Conservation (phyloP, 768 basidiomycete species). For the Hypsizygus marmoreus region DNA sequence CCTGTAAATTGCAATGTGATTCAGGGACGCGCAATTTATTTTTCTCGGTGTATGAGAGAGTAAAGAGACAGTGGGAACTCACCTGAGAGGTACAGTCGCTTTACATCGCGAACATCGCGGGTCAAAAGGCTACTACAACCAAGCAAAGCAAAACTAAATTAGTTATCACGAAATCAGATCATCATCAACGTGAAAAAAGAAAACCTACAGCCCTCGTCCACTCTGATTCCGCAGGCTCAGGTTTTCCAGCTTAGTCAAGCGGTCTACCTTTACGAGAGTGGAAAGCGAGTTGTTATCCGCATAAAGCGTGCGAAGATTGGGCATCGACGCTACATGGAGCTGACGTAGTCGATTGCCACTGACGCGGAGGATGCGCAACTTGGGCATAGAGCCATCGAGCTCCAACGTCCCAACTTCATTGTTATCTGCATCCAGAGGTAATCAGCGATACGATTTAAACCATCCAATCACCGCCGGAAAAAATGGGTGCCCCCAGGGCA, state of each 20-base stretch:
- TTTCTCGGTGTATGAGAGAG: conserved; percentile 16
- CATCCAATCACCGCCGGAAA: conserved; percentile 10
- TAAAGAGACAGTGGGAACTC: conserved; percentile 31
- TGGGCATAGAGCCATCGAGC: conserved; percentile 56
- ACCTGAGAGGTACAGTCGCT: conserved; percentile 95
- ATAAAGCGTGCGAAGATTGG: conserved; percentile 85
- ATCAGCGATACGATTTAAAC: conserved; percentile 10
- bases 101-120: conserved; percentile 87
- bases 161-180: conserved; percentile 20
- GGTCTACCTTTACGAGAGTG: conserved; percentile 51
- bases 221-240: conserved; percentile 90
- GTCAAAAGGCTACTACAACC: conserved; percentile 46
- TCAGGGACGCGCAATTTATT: conserved; percentile 9
- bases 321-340: conserved; percentile 64
- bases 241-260: conserved; percentile 78
- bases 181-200: conserved; percentile 23
- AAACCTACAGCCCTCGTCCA: conserved; percentile 71
- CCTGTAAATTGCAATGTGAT: conserved; percentile 46
- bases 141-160: conserved; percentile 14
- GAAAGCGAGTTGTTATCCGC: conserved; percentile 80
- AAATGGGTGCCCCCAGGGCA: conserved; percentile 5
- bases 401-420: conserved; percentile 65
- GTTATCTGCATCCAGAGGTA: conserved; percentile 53
- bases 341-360: conserved; percentile 77
- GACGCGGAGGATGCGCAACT: conserved; percentile 80